Conservation (phyloP, 176 grass and related monocot species). For the Phoenix dactylifera region DNA sequence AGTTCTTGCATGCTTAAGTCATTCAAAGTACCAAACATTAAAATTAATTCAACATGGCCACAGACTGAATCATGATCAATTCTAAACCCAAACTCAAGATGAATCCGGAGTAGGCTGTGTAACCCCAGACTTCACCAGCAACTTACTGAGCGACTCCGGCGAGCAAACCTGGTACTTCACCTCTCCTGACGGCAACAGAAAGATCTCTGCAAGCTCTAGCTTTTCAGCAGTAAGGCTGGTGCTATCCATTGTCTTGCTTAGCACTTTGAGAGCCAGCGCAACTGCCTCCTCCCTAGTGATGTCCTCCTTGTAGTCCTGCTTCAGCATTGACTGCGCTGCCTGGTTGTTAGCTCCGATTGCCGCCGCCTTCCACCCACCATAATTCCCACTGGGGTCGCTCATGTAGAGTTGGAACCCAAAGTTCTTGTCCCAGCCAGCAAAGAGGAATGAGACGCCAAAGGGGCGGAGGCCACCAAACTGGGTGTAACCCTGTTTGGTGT, state of each 20-base stretch:
- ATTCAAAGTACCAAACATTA: too few relatives aligned
- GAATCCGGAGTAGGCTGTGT: constrained; percentile 47
- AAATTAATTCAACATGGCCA: too few relatives aligned
- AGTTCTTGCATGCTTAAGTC: too few relatives aligned
- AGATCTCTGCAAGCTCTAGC: constrained; percentile 83
- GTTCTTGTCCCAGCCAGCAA: constrained; percentile 86
- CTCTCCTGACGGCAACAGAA: constrained; percentile 47
- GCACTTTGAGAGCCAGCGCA: constrained; percentile 68
- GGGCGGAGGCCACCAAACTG: constrained; percentile 93
- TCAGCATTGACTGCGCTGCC: constrained; percentile 88
- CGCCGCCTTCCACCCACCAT: constrained; percentile 83
- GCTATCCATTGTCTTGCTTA: constrained; percentile 93
- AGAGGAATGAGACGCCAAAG: constrained; percentile 90
- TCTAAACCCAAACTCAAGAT: not conserved
- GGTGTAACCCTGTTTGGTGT: constrained; percentile 93
- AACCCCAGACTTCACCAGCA: constrained; percentile 54
- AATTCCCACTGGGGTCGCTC: constrained; percentile 83
- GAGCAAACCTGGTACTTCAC: constrained; percentile 85
- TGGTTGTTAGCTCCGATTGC: constrained; percentile 88
- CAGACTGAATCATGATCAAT: too few relatives aligned
- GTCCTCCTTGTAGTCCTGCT: constrained; percentile 86
- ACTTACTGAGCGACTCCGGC: constrained; percentile 45
- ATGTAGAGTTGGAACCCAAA: constrained; percentile 91
- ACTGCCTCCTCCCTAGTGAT: constrained; percentile 78
- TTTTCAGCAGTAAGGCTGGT: constrained; percentile 77